phyloP scores from a whole-genome alignment of 164 flowering plant genomes.

The Annona squamosa region DNA sequence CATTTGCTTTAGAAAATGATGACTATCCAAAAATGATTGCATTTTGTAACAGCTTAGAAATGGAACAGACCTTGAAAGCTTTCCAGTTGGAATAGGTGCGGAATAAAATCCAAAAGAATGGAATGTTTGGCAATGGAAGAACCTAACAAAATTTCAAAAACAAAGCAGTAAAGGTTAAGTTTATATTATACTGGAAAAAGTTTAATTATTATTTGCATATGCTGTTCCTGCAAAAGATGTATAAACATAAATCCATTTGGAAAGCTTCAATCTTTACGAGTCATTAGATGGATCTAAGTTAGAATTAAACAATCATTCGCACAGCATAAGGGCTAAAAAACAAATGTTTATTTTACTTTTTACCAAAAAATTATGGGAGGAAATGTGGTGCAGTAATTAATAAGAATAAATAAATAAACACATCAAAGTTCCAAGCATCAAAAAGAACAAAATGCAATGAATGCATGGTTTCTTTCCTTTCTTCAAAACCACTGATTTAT shows the following conservation, averaged over 20 bases:
- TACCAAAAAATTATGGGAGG: not conserved
- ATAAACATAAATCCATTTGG: not conserved
- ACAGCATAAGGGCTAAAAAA: not conserved
- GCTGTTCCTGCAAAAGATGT: not conserved
- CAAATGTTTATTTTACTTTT: too few species aligned
- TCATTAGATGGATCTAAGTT: not conserved
- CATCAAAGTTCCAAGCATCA: too few species aligned
- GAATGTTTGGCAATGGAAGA: slow-evolving; percentile 84
- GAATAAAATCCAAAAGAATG: slow-evolving; percentile 88
- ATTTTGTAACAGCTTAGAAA: not conserved
- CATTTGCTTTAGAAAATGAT: not conserved
- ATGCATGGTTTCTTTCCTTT: too few species aligned
- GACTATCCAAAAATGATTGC: not conserved
- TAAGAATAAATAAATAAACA: too few species aligned
- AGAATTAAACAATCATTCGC: not conserved
- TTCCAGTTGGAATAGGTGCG: slow-evolving; percentile 96
- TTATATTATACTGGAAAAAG: not conserved
- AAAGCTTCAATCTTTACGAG: not conserved
- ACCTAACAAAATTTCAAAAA: slow-evolving; percentile 32
- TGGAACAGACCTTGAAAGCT: slow-evolving; percentile 62
- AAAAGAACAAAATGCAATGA: too few species aligned
- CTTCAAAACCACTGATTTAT: too few species aligned
- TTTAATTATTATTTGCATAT: not conserved
- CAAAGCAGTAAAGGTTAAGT: not conserved
- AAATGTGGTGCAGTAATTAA: too few species aligned